phyloP scores from a whole-genome alignment of 345 rosid genomes.

The Brassica cretica region DNA sequence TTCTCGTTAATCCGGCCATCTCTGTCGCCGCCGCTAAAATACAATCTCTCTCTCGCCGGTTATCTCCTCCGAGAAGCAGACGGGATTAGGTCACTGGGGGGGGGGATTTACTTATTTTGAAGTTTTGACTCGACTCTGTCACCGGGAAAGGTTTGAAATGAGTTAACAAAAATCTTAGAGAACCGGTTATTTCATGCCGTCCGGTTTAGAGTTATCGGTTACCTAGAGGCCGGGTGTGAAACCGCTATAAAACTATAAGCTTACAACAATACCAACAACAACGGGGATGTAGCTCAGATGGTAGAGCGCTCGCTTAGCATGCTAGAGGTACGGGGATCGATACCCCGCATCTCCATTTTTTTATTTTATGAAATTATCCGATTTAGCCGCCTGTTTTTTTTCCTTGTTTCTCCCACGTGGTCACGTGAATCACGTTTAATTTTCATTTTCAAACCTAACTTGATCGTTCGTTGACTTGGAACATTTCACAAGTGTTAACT shows the following conservation, averaged over 20 bases:
- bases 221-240: neutral
- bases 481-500: neutral
- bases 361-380: no score
- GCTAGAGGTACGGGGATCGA: slow-evolving; percentile 91
- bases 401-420: neutral
- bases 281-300: slow-evolving; percentile 60
- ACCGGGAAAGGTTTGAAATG: slow-evolving; percentile 36
- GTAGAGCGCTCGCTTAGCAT: slow-evolving; percentile 95
- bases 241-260: no score
- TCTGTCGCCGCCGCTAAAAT: neutral
- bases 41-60: slow-evolving; percentile 23
- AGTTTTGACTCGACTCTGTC: slow-evolving; percentile 20
- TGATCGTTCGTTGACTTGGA: slow-evolving; percentile 21
- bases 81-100: slow-evolving; percentile 31
- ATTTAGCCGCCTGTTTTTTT: neutral
- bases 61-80: slow-evolving; percentile 21
- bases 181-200: slow-evolving; percentile 19
- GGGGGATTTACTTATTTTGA: slow-evolving; percentile 5
- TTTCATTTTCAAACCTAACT: neutral
- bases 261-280: neutral
- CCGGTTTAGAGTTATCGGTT: neutral
- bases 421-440: slow-evolving; percentile 1
- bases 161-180: neutral
- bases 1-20: slow-evolving; percentile 55
- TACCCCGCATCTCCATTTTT: slow-evolving; percentile 46